Evolutionary conservation across 2,329 filamentous ascomycete genomes (phyloP).

Genomic region (Verticillium longisporum): DNA sequence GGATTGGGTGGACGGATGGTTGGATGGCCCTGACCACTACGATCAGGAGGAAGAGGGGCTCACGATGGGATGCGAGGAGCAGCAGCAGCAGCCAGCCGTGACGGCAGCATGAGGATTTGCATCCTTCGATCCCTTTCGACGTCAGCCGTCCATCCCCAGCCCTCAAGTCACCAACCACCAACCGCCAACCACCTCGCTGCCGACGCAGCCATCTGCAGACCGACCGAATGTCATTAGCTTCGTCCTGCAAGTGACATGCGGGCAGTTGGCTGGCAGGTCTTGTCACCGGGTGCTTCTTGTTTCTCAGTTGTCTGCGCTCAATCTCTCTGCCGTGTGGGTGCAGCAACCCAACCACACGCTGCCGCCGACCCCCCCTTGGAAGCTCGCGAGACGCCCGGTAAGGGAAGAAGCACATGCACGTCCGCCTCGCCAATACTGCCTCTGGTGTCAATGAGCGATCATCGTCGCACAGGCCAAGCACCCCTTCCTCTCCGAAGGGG

Average conservation of each 20-base stretch:
- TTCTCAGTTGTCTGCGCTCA: too few relatives aligned
- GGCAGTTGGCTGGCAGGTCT: not conserved
- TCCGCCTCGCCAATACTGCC: not conserved
- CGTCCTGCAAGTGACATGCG: not conserved
- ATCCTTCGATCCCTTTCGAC: not conserved
- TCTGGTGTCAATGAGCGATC: not conserved
- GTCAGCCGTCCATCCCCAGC: not conserved
- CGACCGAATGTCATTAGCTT: not conserved
- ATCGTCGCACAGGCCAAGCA: not conserved
- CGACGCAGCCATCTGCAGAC: not conserved
- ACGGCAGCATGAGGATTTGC: not conserved
- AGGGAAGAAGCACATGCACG: not conserved
- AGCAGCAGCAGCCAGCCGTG: too few relatives aligned
- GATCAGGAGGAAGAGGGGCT: not conserved
- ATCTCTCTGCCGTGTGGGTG: not conserved
- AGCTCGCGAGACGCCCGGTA: not conserved
- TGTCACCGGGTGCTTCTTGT: not conserved
- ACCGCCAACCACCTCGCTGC: not conserved
- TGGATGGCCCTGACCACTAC: too few relatives aligned
- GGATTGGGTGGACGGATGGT: too few relatives aligned
- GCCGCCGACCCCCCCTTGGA: not conserved
- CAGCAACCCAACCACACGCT: not conserved
- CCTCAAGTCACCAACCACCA: not conserved
- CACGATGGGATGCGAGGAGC: not conserved
- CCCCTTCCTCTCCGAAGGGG: not conserved